Base-by-base conservation (phyloP, 768 basidiomycete genomes). In the Termitomyces sp. region DNA sequence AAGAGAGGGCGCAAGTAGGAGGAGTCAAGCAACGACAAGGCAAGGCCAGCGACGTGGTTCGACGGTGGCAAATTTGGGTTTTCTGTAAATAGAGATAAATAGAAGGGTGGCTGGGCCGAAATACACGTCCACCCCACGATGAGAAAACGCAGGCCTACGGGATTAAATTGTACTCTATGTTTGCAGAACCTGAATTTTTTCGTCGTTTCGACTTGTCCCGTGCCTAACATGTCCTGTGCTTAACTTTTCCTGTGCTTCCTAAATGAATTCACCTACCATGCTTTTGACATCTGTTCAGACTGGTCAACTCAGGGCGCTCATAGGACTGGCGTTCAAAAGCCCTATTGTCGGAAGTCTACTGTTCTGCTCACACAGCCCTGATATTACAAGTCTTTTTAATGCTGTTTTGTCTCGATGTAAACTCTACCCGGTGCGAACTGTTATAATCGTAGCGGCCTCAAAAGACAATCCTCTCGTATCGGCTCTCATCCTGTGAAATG, bases 61-160 rank as follows among this genome's bases (percentile, higher is more conserved):
- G 53, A 63, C 52, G 50, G 47, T 54, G 57, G 57, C 57, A 58
- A 63, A 53, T 63, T 61, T 57, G 58, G 60, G 44, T 61, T 57
- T 51, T 52, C 17, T 26, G 43, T 54, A 63, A 63, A 63, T 42
- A 63, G 23, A 21, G 0, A 48, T 62, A 63, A 61, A 63, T 54
- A 63, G 14, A 35, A 6, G 14, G 14, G 62, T 63, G 62, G 62
- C 62, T 55, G 48, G 19, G 17, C 23, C 28, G 3, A 53, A 30
- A 2, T 35, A 11, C 4, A 35, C 35, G 12, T 49, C 48, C 21
- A 37, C 33, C 31, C 33, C 31, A 48, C 47, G 17, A 46, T 10
- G 15, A 17, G 45, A 46, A 21, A 17, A 4, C 44, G 9, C 8
- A 15, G 38, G 35, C 35, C 35, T 37, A 37, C 3, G n/a, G n/a